A percentile compares a stretch with the other conserved stretches of the same genome.
Conservation (phyloP, 257 asterid species). For the Solanum sejunctum region DNA sequence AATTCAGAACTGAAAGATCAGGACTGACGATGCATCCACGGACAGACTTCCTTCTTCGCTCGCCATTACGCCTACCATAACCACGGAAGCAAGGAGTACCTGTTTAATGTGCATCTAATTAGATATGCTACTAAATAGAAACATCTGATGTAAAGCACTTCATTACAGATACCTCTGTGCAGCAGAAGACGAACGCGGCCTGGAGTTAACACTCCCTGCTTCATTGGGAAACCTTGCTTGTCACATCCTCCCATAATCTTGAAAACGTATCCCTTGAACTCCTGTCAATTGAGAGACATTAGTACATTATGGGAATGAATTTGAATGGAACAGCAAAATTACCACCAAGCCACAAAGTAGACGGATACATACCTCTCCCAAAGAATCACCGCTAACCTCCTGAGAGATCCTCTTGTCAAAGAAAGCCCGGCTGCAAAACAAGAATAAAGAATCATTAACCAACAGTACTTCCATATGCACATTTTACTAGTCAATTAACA, state of each 20-base stretch:
- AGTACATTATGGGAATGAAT: not conserved
- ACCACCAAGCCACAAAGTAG: not conserved
- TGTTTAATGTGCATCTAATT: not conserved
- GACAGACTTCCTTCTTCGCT: not conserved
- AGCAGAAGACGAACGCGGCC: constrained; percentile 1
- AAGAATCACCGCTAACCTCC: not conserved
- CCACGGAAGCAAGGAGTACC: constrained; percentile 3
- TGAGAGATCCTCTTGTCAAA: constrained; percentile 1
- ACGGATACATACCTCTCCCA: not conserved
- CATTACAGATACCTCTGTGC: not conserved
- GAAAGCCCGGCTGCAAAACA: not conserved
- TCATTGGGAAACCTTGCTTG: constrained; percentile 3
- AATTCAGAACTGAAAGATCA: constrained; percentile 1
- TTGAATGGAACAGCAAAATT: not conserved
- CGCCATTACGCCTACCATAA: not conserved
- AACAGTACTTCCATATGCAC: not conserved
- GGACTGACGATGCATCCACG: not conserved
- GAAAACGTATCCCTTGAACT: not conserved
- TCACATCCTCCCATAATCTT: constrained; percentile 5
- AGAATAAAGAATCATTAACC: not conserved
- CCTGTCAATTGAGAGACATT: not conserved
- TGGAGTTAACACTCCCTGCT: constrained; percentile 2
- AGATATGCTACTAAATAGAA: not conserved
- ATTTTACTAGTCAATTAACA: not conserved
- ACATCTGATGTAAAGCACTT: not conserved